Conservation (phyloP, 2,329 filamentous ascomycete genomes). For the Cladosporium sp. region DNA sequence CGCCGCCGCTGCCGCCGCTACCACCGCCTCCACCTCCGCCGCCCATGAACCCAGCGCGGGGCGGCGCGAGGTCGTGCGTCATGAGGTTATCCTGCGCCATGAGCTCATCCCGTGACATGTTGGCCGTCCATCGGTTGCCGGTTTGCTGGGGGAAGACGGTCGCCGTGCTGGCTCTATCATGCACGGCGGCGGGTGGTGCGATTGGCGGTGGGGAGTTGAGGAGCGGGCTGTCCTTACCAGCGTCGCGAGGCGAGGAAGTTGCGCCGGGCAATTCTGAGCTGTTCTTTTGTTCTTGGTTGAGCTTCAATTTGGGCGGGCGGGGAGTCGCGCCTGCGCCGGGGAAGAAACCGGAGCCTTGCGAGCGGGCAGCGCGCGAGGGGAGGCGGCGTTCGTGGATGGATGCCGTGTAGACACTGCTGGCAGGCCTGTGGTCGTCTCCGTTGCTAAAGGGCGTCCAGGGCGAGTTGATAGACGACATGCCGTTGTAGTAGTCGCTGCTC, state of each 20-base stretch:
- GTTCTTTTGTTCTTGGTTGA: conserved; percentile 21
- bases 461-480: conserved; percentile 22
- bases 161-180: conserved; percentile 14
- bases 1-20: conserved; percentile 49
- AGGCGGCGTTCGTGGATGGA: conserved; percentile 42
- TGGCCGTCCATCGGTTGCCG: conserved; percentile 11
- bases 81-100: background rate
- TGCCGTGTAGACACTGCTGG: conserved; percentile 43
- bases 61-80: conserved; percentile 10
- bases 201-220: conserved; percentile 10
- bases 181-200: conserved; percentile 1
- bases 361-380: conserved; percentile 28
- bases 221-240: conserved; percentile 12
- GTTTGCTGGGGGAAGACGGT: conserved; percentile 11
- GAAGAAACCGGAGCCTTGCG: conserved; percentile 53
- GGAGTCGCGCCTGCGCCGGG: conserved; percentile 29
- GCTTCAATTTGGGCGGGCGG: conserved; percentile 24
- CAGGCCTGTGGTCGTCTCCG: conserved; percentile 26
- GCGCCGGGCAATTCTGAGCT: conserved; percentile 21
- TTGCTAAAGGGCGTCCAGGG: conserved; percentile 31
- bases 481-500: conserved; percentile 30
- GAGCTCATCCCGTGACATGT: conserved; percentile 1
- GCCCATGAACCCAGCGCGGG: conserved; percentile 4
- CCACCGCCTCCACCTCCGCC: background rate
- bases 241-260: conserved; percentile 15